phyloP scores from a whole-genome alignment of 139 green algal genomes.

The Chlorella sp. region DNA sequence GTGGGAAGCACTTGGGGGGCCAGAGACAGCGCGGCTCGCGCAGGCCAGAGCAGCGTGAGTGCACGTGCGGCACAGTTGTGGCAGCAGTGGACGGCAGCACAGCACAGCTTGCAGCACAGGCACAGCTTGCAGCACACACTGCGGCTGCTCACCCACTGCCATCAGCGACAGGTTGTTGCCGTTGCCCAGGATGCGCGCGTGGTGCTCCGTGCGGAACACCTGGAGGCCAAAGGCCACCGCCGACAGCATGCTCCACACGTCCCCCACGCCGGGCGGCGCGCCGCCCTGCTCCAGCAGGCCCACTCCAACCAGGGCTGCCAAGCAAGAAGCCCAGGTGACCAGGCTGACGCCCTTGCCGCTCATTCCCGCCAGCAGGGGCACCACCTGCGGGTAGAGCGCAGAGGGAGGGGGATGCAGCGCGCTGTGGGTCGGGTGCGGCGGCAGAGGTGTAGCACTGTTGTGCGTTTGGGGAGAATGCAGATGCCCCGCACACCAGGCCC shows the following conservation, averaged over 20 bases:
- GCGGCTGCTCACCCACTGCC: conserved; percentile 33
- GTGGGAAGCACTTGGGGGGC: too few species aligned
- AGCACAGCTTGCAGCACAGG: too few species aligned
- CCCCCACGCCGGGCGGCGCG: conserved; percentile 60
- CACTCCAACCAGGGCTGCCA: conserved; percentile 72
- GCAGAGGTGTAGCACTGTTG: too few species aligned
- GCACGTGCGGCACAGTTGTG: too few species aligned
- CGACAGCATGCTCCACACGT: conserved; percentile 70
- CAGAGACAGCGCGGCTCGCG: too few species aligned
- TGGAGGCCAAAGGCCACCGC: conserved; percentile 76
- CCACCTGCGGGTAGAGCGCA: conserved; percentile 24
- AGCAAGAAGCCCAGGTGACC: conserved; percentile 67
- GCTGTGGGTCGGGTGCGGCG: too few species aligned
- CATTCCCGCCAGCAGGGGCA: conserved; percentile 81
- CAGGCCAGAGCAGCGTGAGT: too few species aligned
- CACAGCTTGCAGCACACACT: neutral
- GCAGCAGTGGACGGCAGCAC: too few species aligned
- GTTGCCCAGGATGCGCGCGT: conserved; percentile 42
- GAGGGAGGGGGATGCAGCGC: too few species aligned
- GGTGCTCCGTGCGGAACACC: conserved; percentile 65
- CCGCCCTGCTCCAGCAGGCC: conserved; percentile 71
- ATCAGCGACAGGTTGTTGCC: conserved; percentile 52
- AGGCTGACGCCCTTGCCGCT: conserved; percentile 64
- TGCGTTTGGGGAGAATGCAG: too few species aligned
- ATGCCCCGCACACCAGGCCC: too few species aligned